These are phyloP conservation scores for Edaphochlamys debaryana DNA, from an alignment of 139 green algal species.

Conservation along the genomic window DNA sequence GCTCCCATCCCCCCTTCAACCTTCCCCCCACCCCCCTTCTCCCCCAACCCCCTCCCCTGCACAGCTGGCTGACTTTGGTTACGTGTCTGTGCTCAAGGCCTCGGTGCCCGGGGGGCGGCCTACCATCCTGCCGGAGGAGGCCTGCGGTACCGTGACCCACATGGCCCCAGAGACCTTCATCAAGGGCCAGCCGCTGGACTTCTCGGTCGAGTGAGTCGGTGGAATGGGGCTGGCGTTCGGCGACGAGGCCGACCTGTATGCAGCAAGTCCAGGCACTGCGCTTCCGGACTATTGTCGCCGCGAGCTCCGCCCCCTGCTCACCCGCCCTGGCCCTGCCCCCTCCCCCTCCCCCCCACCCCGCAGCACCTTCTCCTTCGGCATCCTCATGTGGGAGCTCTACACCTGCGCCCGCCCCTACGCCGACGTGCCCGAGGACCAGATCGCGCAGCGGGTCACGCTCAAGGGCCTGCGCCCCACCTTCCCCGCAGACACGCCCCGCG, in stretches of 20 bases:
- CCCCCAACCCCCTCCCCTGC: too few species aligned
- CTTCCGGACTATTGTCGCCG: background rate
- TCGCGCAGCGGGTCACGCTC: slow-evolving; percentile 19
- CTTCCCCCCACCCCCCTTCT: too few species aligned
- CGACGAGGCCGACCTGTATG: too few species aligned
- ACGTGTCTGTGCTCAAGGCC: slow-evolving; percentile 36
- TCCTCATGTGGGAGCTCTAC: slow-evolving; percentile 54
- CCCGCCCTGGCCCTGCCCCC: too few species aligned
- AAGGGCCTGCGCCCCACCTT: slow-evolving; percentile 32
- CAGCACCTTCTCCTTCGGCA: slow-evolving; percentile 44
- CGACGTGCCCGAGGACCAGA: slow-evolving; percentile 33
- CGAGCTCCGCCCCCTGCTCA: too few species aligned
- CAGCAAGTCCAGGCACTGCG: too few species aligned
- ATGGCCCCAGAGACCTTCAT: slow-evolving; percentile 43
- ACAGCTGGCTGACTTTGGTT: slow-evolving; percentile 39
- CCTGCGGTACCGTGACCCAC: slow-evolving; percentile 27
- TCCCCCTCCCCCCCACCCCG: background rate
- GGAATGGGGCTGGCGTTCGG: too few species aligned
- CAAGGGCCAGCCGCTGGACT: slow-evolving; percentile 35
- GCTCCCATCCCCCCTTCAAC: too few species aligned
- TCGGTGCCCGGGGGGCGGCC: slow-evolving; percentile 4
- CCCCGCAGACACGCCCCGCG: slow-evolving; percentile 25
- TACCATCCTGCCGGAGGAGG: slow-evolving; percentile 34
- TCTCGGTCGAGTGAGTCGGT: slow-evolving; percentile 27
- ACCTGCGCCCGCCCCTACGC: slow-evolving; percentile 31